Evolutionary conservation across 345 rosid genomes (phyloP), one percentile per base, ranked within the genome.

Genomic region (Nephelium lappaceum): DNA sequence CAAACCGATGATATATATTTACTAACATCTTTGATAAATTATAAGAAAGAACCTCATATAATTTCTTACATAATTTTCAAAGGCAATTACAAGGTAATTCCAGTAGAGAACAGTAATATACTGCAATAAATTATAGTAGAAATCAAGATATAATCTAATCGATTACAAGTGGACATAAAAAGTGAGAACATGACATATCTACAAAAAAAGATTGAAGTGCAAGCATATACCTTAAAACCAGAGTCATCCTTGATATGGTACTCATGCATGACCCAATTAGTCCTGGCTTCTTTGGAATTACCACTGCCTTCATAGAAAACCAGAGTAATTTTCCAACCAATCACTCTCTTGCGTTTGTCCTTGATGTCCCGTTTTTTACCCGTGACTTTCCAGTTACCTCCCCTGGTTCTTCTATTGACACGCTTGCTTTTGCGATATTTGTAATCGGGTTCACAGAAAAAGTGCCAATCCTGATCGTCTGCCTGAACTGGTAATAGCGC

Each of bases 351-450:
- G 2, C 80, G 25, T 43, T 39, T 69, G 16, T 31, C 76, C 41
- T 70, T 77, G 57, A 86, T 67, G 25, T 27, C 2, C 0, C 87
- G 81, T 70, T 45, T 57, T 4, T 39, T 71, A 18, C 92, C 92
- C 0, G 91, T 85, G 27, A 67, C 5, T 81, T 90, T 88, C 91
- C 91, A 90, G 42, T 6, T 79, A 4, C 93, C 91, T 27, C 14
- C 5, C 39, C n/a, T 41, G 6, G 88, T 83, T 2, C 45, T 78
- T 74, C 93, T 82, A 57, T 81, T 75, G 0, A 19, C 47, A 1
- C 65, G 68, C 5, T 53, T 71, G 45, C 80, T 76, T 7, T 81
- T 81, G 27, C 4, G 1, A 3, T 71, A 23, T 5, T 69, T 75
- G 61, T 65, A 61, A 58, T 74, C 69, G 8, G 23, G 81, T 0